Evolutionary conservation across 2,329 filamentous ascomycete species (phyloP), one percentile per base, ranked within the genome.

Genomic region (Aspergillus novoparasiticus): DNA sequence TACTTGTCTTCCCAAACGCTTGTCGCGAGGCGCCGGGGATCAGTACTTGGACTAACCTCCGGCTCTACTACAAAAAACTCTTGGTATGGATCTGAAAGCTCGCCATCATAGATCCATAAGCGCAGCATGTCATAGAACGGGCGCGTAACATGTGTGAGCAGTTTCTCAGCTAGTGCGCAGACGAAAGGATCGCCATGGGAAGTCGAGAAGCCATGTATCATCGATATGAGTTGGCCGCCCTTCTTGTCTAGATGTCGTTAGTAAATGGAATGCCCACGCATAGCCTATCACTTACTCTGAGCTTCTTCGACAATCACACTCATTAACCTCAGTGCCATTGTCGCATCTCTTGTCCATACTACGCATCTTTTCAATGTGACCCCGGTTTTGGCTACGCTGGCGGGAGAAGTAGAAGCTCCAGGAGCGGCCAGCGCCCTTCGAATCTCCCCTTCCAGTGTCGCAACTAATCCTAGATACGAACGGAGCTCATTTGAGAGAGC

Each of bases 1-100:
- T 97, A 99, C 76, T 98, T 98, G 78, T 97, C 93, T 77, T 98
- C 94, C 95, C 95, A 99, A 2, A 98, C 94, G 68, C 94, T 97
- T 43, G 90, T 94, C 19, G 92, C 91, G 53, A 81, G 79, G 58
- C 80, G 78, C 41, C 81, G 75, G 32, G 80, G 81, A 69, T 83
- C 81, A 32, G 78, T 72, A 62, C 83, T 81, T 64, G 87, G 83
- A 71, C 82, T 76, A 57, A 78, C 76, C 58, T 89, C 86, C 69
- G 94, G 92, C 75, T 97, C 93, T 23, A 89, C 89, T 23, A 99
- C 94, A 72, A 99, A 98, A 79, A 99, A 99, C 73, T 99, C 95
- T 61, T 89, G 85, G 72, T 94, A 97, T 0, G 96, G 95, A 77
- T 99, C 95, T n/a, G 92, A 93, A 16, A 99, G 85, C 81, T 99